Evolutionary conservation across 352 stramenopile genomes (phyloP).

Genomic region (Elongisporangium senticosum): DNA sequence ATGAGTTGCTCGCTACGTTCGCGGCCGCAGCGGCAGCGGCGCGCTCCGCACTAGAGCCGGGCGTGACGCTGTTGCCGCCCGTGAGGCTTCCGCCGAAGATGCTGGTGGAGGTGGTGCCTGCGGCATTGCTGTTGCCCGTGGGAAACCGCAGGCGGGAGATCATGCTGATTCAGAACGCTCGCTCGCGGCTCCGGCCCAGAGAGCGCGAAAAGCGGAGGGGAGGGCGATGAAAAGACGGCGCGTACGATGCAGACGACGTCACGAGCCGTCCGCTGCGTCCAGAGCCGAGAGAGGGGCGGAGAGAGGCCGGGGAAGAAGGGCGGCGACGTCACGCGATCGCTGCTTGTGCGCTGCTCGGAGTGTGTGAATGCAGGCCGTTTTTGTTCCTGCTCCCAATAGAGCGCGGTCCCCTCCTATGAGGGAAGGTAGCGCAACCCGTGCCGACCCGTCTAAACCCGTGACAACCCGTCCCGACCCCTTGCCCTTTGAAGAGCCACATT

Average conservation of each 20-base stretch:
- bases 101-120: constrained; percentile 37
- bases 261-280: not conserved
- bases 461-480: not conserved
- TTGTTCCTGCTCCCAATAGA: constrained; percentile 12
- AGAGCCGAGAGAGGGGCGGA: not conserved
- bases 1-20: constrained; percentile 21
- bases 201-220: not conserved
- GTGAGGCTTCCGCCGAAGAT: constrained; percentile 65
- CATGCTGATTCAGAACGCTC: constrained; percentile 21
- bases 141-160: constrained; percentile 64
- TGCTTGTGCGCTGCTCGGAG: not conserved
- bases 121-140: constrained; percentile 23
- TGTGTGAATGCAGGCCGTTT: not conserved
- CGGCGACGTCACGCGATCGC: not conserved
- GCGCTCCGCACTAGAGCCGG: constrained; percentile 36
- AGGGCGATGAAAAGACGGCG: not conserved
- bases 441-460: too few species aligned
- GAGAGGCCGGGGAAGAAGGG: not conserved
- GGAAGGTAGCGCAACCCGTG: too few species aligned
- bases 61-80: constrained; percentile 32
- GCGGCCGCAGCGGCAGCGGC: constrained; percentile 29
- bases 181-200: not conserved
- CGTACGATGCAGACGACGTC: not conserved
- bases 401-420: not conserved
- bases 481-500: not conserved